A percentile compares a stretch with the other conserved stretches of the same genome.
phyloP scores from a whole-genome alignment of 2,329 filamentous ascomycete genomes.

The Microcyclosporella mali region DNA sequence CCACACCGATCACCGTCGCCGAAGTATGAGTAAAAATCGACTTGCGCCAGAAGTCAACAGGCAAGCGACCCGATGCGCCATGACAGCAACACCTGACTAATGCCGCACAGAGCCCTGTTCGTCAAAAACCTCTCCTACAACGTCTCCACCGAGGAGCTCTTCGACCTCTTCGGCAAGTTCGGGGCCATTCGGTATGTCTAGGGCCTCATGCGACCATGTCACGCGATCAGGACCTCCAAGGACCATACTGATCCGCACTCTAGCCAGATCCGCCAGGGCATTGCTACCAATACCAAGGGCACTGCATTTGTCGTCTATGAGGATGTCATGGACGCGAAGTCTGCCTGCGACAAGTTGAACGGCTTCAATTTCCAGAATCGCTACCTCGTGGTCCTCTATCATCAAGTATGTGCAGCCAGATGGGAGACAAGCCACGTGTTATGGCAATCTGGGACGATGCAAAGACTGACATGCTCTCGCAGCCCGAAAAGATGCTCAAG shows the following conservation, averaged over 20 bases:
- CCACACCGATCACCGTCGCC: conserved; percentile 1
- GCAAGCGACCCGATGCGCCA: conserved; percentile 49
- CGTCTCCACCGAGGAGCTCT: conserved; percentile 95
- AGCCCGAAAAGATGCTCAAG: conserved; percentile 72
- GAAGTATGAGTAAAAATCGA: conserved; percentile 90
- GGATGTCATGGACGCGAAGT: conserved; percentile 97
- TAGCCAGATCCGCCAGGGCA: conserved; percentile 97
- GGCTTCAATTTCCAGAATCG: conserved; percentile 99
- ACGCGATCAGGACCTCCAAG: background rate
- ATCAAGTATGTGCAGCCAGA: conserved; percentile 37
- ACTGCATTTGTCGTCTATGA: conserved; percentile 99
- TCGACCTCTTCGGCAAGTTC: conserved; percentile 94
- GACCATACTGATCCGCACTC: background rate
- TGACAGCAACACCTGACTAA: conserved; percentile 3
- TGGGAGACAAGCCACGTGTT: conserved; percentile 5
- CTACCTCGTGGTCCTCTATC: conserved; percentile 85
- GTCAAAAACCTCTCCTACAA: conserved; percentile 99
- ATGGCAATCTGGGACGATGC: background rate
- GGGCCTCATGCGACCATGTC: conserved; percentile 7
- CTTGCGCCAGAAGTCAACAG: conserved; percentile 99
- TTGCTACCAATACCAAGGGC: conserved; percentile 94
- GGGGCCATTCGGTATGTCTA: conserved; percentile 48
- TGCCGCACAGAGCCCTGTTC: conserved; percentile 77
- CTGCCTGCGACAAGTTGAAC: conserved; percentile 98
- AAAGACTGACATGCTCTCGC: conserved; percentile 7